Conservation (phyloP, 768 basidiomycete genomes). For the Tubosaeta brunneosetosa region DNA sequence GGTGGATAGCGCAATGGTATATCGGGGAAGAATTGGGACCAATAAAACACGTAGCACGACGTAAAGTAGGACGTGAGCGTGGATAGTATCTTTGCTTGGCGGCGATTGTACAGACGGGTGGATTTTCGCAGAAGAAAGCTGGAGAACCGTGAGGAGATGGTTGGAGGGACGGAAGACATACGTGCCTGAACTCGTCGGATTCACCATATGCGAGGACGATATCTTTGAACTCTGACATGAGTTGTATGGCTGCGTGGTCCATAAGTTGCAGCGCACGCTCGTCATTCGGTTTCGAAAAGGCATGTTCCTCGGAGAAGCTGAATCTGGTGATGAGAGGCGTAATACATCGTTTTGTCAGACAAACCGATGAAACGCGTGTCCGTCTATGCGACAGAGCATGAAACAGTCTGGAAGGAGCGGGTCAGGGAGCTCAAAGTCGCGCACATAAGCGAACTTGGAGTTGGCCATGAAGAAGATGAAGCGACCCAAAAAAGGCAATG, state of each 20-base stretch:
- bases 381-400: slow-evolving; percentile 84
- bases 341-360: slow-evolving; percentile 3
- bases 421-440: slow-evolving; percentile 85
- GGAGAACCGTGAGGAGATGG: neutral
- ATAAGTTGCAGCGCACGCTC: slow-evolving; percentile 79
- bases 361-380: slow-evolving; percentile 90
- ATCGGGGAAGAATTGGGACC: slow-evolving; percentile 75
- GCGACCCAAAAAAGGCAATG: slow-evolving; percentile 16
- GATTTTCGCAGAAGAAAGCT: slow-evolving; percentile 85
- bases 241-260: slow-evolving; percentile 79
- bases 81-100: slow-evolving; percentile 81
- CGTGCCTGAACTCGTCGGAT: slow-evolving; percentile 93
- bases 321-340: neutral
- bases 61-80: slow-evolving; percentile 86
- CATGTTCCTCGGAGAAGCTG: slow-evolving; percentile 83
- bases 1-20: slow-evolving; percentile 76
- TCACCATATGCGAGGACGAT: slow-evolving; percentile 89
- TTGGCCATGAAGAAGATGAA: slow-evolving; percentile 64
- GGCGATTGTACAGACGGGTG: slow-evolving; percentile 77
- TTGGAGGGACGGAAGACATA: neutral
- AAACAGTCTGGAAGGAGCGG: slow-evolving; percentile 77
- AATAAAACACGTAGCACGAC: slow-evolving; percentile 82
- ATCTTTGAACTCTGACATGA: slow-evolving; percentile 82
- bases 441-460: slow-evolving; percentile 89
- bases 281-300: slow-evolving; percentile 91